These are phyloP conservation scores for Colletotrichum cuscutae DNA, from an alignment of 2,329 filamentous ascomycete genomes.

Conservation along the genomic window DNA sequence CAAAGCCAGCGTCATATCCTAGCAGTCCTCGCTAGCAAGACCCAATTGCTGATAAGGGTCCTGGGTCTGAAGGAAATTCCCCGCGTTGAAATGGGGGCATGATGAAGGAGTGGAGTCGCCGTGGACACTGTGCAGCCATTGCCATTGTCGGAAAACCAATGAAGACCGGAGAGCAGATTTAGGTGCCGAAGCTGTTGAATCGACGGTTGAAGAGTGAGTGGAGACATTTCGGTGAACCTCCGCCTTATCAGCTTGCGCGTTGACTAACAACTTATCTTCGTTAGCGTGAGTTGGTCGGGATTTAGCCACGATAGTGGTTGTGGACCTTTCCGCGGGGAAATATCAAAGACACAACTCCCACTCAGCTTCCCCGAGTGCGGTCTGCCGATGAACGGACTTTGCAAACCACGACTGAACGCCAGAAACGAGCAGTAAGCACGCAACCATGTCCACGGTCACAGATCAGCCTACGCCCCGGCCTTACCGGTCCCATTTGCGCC, in stretches of 20 bases:
- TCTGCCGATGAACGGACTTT: conserved; percentile 26
- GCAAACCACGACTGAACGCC: conserved; percentile 1
- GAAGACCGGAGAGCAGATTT: conserved; percentile 5
- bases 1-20: conserved; percentile 10
- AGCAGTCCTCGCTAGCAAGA: background rate
- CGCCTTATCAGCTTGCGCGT: conserved; percentile 34
- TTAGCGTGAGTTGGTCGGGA: conserved; percentile 18
- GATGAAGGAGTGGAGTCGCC: conserved; percentile 24
- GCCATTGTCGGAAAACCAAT: conserved; percentile 2
- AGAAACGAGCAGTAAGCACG: background rate
- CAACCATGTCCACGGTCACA: conserved; percentile 16
- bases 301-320: conserved; percentile 13
- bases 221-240: conserved; percentile 30
- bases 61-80: conserved; percentile 1
- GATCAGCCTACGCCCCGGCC: conserved; percentile 50
- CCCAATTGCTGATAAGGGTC: conserved; percentile 24
- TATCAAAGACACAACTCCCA: conserved; percentile 27
- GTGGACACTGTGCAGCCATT: conserved; percentile 8
- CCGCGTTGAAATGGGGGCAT: conserved; percentile 18
- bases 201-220: background rate
- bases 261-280: conserved; percentile 26
- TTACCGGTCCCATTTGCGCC: conserved; percentile 70
- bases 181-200: conserved; percentile 4
- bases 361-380: conserved; percentile 25
- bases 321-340: conserved; percentile 35